Conservation (phyloP, 768 basidiomycete genomes). For the Cubamyces sp. region DNA sequence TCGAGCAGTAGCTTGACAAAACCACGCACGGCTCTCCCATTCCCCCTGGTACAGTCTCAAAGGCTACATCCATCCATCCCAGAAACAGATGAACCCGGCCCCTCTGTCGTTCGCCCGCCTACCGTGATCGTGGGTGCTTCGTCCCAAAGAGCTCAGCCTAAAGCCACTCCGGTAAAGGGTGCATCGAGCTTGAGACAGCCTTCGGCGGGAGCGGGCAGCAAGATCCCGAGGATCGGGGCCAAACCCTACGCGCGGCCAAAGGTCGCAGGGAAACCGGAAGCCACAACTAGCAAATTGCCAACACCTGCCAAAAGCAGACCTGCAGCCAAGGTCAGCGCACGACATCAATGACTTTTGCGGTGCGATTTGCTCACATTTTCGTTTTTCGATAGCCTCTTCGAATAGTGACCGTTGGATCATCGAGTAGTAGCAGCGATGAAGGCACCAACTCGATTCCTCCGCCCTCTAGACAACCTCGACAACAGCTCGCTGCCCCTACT, state of each 20-base stretch:
- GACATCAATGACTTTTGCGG: neutral
- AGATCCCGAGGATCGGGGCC: slow-evolving; percentile 39
- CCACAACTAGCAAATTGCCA: slow-evolving; percentile 12
- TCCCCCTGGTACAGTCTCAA: slow-evolving; percentile 15
- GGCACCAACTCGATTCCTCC: neutral
- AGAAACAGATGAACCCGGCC: slow-evolving; percentile 26
- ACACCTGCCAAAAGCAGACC: slow-evolving; percentile 5
- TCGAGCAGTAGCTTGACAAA: slow-evolving; percentile 10
- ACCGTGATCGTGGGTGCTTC: neutral
- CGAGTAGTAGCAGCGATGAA: slow-evolving; percentile 24
- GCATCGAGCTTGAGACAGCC: slow-evolving; percentile 34
- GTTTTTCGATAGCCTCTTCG: slow-evolving; percentile 15
- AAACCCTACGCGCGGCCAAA: slow-evolving; percentile 39
- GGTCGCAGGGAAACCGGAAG: neutral
- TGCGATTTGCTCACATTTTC: neutral
- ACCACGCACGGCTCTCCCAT: slow-evolving; percentile 12
- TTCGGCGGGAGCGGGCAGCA: slow-evolving; percentile 34
- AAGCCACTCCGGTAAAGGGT: slow-evolving; percentile 14
- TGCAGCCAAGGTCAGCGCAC: slow-evolving; percentile 1
- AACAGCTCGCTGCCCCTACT: neutral
- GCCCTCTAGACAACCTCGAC: neutral
- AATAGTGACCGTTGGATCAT: slow-evolving; percentile 17
- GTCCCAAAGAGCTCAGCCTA: slow-evolving; percentile 4
- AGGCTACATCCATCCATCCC: slow-evolving; percentile 26
- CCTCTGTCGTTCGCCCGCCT: neutral